Evolutionary conservation across 371 early-diverging fungal genomes (phyloP).

Genomic region (Mucor mucedo): DNA sequence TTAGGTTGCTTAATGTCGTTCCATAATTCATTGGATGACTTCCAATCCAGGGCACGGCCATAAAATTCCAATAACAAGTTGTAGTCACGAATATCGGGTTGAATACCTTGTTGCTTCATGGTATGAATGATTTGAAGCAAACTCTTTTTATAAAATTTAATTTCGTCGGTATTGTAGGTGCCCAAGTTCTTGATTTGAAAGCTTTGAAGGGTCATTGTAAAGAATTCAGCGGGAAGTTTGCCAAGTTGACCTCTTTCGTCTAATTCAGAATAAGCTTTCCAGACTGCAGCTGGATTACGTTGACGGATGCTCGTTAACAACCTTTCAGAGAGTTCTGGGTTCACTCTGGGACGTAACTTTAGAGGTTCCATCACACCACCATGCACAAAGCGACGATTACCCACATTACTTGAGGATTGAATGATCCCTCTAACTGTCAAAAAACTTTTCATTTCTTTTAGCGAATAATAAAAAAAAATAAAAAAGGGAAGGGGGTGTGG

Average conservation of each 20-base stretch:
- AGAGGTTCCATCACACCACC: constrained; percentile 18
- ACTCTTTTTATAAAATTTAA: constrained; percentile 35
- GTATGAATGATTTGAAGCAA: constrained; percentile 32
- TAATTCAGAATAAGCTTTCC: constrained; percentile 44
- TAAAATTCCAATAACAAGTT: constrained; percentile 50
- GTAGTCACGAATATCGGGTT: constrained; percentile 48
- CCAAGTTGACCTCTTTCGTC: constrained; percentile 26
- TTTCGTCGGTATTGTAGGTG: constrained; percentile 31
- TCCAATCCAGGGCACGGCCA: constrained; percentile 42
- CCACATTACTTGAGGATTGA: not conserved
- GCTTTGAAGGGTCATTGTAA: constrained; percentile 44
- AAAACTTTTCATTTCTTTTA: not conserved
- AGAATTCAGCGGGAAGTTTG: constrained; percentile 32
- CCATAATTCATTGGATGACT: constrained; percentile 33
- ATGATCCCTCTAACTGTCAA: constrained; percentile 7
- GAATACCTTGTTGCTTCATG: constrained; percentile 26
- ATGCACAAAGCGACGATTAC: constrained; percentile 4
- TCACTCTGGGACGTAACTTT: constrained; percentile 16
- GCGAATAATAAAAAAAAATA: not conserved
- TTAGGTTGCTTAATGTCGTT: constrained; percentile 26
- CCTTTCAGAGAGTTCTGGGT: constrained; percentile 13
- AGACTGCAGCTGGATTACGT: constrained; percentile 38
- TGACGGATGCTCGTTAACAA: constrained; percentile 40
- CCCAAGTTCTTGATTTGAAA: constrained; percentile 34
- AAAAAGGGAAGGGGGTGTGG: too few species aligned